A percentile compares a stretch with the other conserved stretches of the same genome.
phyloP scores from a whole-genome alignment of 352 stramenopile genomes.

The Phytophthora crassamura region DNA sequence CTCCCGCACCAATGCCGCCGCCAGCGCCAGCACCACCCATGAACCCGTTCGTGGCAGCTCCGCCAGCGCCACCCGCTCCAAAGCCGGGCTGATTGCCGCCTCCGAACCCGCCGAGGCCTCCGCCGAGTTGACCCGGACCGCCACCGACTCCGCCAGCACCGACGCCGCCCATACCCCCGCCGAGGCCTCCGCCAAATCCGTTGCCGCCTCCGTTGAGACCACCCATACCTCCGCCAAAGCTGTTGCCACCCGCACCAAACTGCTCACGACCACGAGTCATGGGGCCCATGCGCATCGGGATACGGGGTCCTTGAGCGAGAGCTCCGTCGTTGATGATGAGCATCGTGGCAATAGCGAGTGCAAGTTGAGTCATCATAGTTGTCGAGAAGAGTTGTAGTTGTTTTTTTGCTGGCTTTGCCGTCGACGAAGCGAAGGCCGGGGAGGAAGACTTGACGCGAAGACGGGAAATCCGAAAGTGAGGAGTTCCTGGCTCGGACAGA shows the following conservation, averaged over 20 bases:
- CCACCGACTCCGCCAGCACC: background rate
- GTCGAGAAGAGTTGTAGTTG: background rate
- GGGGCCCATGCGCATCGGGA: constrained; percentile 17
- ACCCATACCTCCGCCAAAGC: background rate
- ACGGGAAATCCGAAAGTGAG: constrained; percentile 22
- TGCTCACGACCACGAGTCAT: constrained; percentile 26
- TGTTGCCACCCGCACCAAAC: constrained; percentile 11
- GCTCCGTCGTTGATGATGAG: constrained; percentile 17
- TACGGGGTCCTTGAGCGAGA: constrained; percentile 29
- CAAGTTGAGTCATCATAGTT: constrained; percentile 29
- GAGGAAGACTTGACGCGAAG: constrained; percentile 12
- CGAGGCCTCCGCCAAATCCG: background rate
- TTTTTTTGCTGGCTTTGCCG: too few species aligned
- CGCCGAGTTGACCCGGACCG: background rate
- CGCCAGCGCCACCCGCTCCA: background rate
- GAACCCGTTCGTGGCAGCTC: constrained; percentile 1
- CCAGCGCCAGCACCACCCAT: background rate
- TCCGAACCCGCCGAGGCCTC: background rate
- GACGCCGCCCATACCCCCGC: background rate
- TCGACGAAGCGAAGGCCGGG: background rate
- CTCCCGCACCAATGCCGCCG: background rate
- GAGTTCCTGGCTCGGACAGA: too few species aligned
- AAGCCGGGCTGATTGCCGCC: constrained; percentile 1
- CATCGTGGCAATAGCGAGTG: constrained; percentile 21
- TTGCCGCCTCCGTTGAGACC: constrained; percentile 6